These are phyloP conservation scores for Aspergillus conjunctus DNA, from an alignment of 495 filamentous ascomycete genomes.

Conservation along the genomic window DNA sequence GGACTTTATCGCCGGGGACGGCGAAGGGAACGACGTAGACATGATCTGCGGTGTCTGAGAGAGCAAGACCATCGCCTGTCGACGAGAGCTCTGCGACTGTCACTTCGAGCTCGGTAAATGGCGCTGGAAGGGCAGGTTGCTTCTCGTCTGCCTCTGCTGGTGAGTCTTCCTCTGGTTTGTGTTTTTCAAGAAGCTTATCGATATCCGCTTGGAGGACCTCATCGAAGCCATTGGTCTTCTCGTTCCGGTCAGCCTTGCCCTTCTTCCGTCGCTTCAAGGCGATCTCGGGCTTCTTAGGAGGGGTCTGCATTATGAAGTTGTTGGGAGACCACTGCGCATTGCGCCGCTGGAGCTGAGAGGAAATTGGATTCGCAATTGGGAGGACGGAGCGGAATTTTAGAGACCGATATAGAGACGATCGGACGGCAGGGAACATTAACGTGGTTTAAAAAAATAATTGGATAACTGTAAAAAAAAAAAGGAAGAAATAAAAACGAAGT, in stretches of 20 bases:
- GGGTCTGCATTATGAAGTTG: slow-evolving; percentile 32
- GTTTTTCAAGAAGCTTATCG: slow-evolving; percentile 56
- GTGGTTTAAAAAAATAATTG: slow-evolving; percentile 17
- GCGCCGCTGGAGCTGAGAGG: slow-evolving; percentile 17
- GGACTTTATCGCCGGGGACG: slow-evolving; percentile 78
- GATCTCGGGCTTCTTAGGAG: slow-evolving; percentile 30
- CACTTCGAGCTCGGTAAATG: slow-evolving; percentile 76
- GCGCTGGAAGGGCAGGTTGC: slow-evolving; percentile 57
- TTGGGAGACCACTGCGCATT: slow-evolving; percentile 27
- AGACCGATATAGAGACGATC: slow-evolving; percentile 14
- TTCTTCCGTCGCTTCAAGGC: slow-evolving; percentile 57
- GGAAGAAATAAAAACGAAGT: slow-evolving; percentile 17
- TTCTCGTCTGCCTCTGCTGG: slow-evolving; percentile 23
- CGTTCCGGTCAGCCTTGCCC: slow-evolving; percentile 47
- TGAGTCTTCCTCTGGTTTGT: slow-evolving; percentile 38
- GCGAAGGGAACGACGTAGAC: slow-evolving; percentile 90
- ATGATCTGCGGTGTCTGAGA: slow-evolving; percentile 62
- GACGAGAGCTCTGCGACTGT: slow-evolving; percentile 76
- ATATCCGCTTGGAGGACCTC: slow-evolving; percentile 77
- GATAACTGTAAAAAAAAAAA: slow-evolving; percentile 8
- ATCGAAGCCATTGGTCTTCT: slow-evolving; percentile 52
- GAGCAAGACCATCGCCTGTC: slow-evolving; percentile 84
- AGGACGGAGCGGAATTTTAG: slow-evolving; percentile 10
- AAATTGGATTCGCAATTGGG: slow-evolving; percentile 7
- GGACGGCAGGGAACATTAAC: slow-evolving; percentile 18